Conservation (phyloP, 2,329 filamentous ascomycete species). For the Hypoxylon sp. region DNA sequence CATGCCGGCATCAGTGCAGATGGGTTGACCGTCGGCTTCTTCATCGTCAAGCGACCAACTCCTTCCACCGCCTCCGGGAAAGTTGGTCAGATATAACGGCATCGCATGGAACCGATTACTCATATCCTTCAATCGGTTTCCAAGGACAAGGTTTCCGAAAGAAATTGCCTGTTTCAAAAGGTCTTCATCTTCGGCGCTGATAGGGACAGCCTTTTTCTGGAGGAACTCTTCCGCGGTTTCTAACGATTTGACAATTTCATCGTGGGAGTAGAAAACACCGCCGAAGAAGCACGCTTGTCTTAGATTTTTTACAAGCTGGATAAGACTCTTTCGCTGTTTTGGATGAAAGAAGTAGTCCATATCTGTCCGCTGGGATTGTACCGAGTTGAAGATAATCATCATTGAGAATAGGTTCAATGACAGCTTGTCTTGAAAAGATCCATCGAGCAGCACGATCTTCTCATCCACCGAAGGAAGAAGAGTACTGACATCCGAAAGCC, state of each 20-base stretch:
- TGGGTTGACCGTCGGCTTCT: constrained; percentile 54
- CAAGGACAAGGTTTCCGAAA: constrained; percentile 67
- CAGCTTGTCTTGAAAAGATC: constrained; percentile 84
- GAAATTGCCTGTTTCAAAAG: constrained; percentile 71
- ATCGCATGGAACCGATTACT: constrained; percentile 79
- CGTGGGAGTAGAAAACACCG: constrained; percentile 75
- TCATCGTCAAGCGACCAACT: constrained; percentile 73
- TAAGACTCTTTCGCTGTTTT: constrained; percentile 71
- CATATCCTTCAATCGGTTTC: constrained; percentile 69
- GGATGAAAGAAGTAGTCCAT: constrained; percentile 89
- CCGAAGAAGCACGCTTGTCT: constrained; percentile 86
- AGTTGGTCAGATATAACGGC: constrained; percentile 74
- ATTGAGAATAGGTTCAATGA: constrained; percentile 86
- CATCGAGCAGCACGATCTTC: constrained; percentile 76
- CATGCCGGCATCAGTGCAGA: constrained; percentile 61
- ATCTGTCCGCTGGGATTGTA: constrained; percentile 86
- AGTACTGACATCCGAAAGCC: constrained; percentile 72
- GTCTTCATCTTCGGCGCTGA: constrained; percentile 66
- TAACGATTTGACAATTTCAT: constrained; percentile 70
- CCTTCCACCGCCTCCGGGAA: constrained; percentile 67
- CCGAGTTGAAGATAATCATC: constrained; percentile 83
- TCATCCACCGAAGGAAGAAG: constrained; percentile 78
- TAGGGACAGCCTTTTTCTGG: constrained; percentile 64
- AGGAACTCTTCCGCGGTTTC: constrained; percentile 75
- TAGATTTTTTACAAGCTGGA: constrained; percentile 77